Percentiles rank a stretch among this genome's conserved stretches.
phyloP scores from a whole-genome alignment of 73 alveolate species.

The Paramecium octaurelia region DNA sequence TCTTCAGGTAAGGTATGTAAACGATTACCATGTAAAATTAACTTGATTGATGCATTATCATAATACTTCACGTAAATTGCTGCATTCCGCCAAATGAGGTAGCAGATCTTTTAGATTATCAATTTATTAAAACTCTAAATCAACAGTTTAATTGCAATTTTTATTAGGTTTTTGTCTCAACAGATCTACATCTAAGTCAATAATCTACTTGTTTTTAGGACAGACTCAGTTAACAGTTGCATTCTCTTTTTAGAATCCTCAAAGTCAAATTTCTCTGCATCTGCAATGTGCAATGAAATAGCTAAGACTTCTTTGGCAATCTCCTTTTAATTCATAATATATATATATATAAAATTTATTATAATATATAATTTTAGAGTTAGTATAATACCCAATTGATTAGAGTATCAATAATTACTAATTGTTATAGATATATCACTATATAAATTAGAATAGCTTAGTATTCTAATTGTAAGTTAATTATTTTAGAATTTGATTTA shows the following conservation, averaged over 20 bases:
- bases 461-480: no score
- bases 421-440: no score
- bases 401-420: no score
- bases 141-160: conserved; percentile 13
- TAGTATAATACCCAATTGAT: no score
- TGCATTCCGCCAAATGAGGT: conserved; percentile 57
- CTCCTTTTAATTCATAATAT: neutral
- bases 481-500: no score
- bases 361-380: neutral
- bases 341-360: neutral
- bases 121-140: conserved; percentile 43
- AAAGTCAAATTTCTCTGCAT: neutral
- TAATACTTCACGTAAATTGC: conserved; percentile 41
- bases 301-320: conserved; percentile 51
- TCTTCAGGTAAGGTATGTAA: conserved; percentile 58
- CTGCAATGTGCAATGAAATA: conserved; percentile 27
- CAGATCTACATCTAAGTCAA: neutral
- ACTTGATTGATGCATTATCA: neutral
- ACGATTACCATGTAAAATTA: conserved; percentile 61
- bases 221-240: neutral
- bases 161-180: neutral
- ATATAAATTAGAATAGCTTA: no score
- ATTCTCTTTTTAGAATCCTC: conserved; percentile 30
- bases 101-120: conserved; percentile 37
- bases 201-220: neutral